Base-by-base conservation (phyloP, 192 early-diverging fungal genomes). In the Pilobolus umbonatus region DNA sequence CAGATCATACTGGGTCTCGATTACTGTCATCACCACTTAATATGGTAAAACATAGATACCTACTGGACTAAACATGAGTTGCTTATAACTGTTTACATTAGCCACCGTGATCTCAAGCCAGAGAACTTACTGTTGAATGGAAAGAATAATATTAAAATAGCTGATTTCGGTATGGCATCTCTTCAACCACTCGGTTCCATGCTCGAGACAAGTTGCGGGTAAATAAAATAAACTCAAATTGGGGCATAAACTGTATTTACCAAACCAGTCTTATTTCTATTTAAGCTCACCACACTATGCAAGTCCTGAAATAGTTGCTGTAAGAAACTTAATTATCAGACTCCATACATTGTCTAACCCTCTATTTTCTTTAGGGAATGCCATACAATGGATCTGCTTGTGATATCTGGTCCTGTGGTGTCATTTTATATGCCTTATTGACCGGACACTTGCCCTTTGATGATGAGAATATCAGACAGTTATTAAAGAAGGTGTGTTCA, bases 41-140 rank as follows among this genome's bases (percentile, higher is more conserved):
- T 89, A 36, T 88, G 85, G 85, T 88, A 75, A 45, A n/a, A 60
- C 38, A 44, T 12, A 29, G 7, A 43, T 35, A 30, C 3, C 14
- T 42, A 28, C 28, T 26, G 26, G 28, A 43, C 24, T 55, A 39
- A 32, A 28, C 11, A 55, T 55, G 12, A 2, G 15, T 50, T 50
- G 30, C 19, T 34, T 22, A 12, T 31, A 19, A 36, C 5, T 31
- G 24, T 53, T 51, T 19, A 22, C 10, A 8, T 17, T 57, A 65
- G 68, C 7, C 97, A 99, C 68, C 84, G 97, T 17, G 97, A 99
- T 69, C 74, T 99, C 17, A 99, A 99, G 70, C 89, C 88, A 2
- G 90, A 91, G 49, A 90, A 88, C 36, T 72, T 89, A 11, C 43
- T 81, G n/a, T 59, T 83, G 15, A 73, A 76, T 19, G 25, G 64